Conservation (phyloP, 805 yeast genomes). For the Kodamaea restingae region DNA sequence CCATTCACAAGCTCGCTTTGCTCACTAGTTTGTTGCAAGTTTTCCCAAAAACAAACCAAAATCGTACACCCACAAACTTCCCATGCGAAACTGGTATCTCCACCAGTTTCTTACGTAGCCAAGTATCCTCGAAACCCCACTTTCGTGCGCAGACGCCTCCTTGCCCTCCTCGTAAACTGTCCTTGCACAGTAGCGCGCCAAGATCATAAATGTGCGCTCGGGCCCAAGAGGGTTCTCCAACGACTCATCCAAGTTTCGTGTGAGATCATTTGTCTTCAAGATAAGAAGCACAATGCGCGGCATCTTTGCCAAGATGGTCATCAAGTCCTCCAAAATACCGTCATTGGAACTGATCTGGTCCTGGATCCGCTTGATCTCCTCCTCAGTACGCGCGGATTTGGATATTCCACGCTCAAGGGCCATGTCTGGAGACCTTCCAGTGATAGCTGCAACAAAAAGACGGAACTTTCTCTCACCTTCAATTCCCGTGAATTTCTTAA, state of each 20-base stretch:
- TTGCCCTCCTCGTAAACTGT: constrained; percentile 68
- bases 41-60: constrained; percentile 20
- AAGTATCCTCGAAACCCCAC: constrained; percentile 15
- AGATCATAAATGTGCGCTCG: constrained; percentile 79
- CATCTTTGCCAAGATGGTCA: constrained; percentile 71
- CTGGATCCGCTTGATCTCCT: constrained; percentile 69
- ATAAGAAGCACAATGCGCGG: constrained; percentile 85
- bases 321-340: constrained; percentile 66
- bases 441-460: constrained; percentile 86
- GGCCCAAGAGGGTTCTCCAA: constrained; percentile 80
- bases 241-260: constrained; percentile 82
- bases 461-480: constrained; percentile 69
- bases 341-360: constrained; percentile 51
- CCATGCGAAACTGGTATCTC: constrained; percentile 27
- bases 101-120: constrained; percentile 27
- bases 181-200: constrained; percentile 86
- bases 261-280: constrained; percentile 89
- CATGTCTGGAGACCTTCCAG: constrained; percentile 84
- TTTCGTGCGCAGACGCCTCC: constrained; percentile 30
- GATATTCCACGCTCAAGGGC: constrained; percentile 62
- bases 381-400: constrained; percentile 44
- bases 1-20: too few species aligned
- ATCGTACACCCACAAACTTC: constrained; percentile 34
- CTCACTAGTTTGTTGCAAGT: too few species aligned
- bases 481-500: constrained; percentile 75